Evolutionary conservation across 768 basidiomycete genomes (phyloP), one percentile per base, ranked within the genome.

Genomic region (Coprinellus micaceus): DNA sequence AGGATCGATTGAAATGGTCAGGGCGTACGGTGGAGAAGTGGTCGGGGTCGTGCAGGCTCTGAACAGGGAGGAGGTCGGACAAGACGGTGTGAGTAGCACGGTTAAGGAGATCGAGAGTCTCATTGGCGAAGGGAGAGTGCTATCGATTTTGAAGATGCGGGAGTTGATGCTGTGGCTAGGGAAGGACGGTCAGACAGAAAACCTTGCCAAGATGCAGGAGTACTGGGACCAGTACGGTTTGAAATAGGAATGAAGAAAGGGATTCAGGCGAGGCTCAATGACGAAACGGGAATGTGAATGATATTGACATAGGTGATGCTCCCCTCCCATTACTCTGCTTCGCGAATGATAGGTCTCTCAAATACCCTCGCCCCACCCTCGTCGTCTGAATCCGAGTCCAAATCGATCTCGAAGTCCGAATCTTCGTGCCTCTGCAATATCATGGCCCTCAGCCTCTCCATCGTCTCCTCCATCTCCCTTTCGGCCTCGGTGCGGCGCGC

Each of bases 31-130:
- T 2, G 94, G 95, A 0, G 78, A 88, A 53, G 86, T 97, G 6
- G 89, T 94, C 0, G 96, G 96, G 1, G 89, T 97, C 19, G 80
- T 96, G 6, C 86, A 94, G 66, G 80, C 87, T 44, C 78, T 99
- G 4, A 94, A 98, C 67, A 77, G 94, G 10, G 85, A 95, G 68
- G 94, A 96, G 72, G 80, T 88, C 2, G 91, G 90, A 0, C 79
- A 83, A 66, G 85, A 87, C 60, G 82, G 83, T 0, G 70, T 67
- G 5, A 79, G 76, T 63, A 89, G 86, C 60, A 91, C 93, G 0
- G 88, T 95, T 5, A 81, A 85, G 64, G 94, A 98, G 67, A 78
- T 98, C 9, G 89, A 94, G 66, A 69, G 69, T 17, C 75, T 91
- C 46, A 74, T 94, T 22, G 90, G 92, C 19, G 75, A 77, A 43